These are phyloP conservation scores for Penicillium janthinellum DNA, from an alignment of 2,329 filamentous ascomycete genomes.

Conservation along the genomic window DNA sequence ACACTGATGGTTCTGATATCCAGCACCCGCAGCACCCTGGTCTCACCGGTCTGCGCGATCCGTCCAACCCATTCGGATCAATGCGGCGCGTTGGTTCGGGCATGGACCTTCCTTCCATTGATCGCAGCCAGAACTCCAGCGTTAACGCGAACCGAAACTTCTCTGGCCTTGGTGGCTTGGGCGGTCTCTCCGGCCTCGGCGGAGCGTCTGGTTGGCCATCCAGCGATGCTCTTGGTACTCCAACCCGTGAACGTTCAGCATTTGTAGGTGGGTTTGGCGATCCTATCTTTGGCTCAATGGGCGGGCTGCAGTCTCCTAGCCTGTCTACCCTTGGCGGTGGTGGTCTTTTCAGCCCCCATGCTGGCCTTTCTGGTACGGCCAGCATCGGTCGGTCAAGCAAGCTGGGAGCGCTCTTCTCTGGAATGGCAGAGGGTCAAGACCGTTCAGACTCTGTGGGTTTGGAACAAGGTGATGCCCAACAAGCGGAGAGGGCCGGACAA, in stretches of 20 bases:
- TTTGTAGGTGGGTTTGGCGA: conserved; percentile 57
- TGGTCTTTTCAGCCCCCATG: conserved; percentile 65
- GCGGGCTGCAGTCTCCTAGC: conserved; percentile 66
- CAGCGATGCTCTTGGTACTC: conserved; percentile 74
- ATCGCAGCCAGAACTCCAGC: conserved; percentile 91
- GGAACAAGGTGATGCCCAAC: conserved; percentile 48
- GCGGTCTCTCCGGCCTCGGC: conserved; percentile 58
- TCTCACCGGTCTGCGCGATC: conserved; percentile 56
- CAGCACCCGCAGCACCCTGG: conserved; percentile 54
- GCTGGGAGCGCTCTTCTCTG: conserved; percentile 82
- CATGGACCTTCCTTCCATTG: conserved; percentile 66
- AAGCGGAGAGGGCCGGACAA: conserved; percentile 34
- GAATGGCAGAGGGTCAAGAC: conserved; percentile 66
- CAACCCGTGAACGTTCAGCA: conserved; percentile 59
- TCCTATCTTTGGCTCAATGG: conserved; percentile 71
- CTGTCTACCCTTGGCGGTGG: conserved; percentile 44
- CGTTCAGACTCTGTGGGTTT: conserved; percentile 64
- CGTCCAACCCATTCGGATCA: conserved; percentile 57
- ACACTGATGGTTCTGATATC: conserved; percentile 58
- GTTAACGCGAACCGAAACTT: conserved; percentile 74
- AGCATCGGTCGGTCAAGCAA: conserved; percentile 77
- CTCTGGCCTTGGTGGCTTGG: conserved; percentile 56
- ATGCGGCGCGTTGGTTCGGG: conserved; percentile 56
- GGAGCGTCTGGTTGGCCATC: conserved; percentile 53
- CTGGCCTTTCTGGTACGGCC: conserved; percentile 58